Conservation (phyloP, 2,329 filamentous ascomycete genomes). For the Aspergillus proliferans region DNA sequence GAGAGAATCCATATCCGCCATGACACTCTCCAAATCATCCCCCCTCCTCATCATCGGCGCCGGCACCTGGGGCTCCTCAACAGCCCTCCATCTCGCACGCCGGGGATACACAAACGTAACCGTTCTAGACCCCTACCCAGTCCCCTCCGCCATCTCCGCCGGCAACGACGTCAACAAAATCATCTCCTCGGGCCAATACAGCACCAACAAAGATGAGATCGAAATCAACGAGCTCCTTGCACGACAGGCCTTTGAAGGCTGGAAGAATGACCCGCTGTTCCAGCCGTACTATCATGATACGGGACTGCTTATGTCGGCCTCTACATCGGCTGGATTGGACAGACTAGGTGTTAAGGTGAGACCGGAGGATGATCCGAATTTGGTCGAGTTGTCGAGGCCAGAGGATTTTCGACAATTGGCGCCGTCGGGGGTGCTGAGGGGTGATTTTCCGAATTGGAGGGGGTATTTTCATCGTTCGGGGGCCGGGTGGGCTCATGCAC, state of each 20-base stretch:
- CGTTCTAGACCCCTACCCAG: conserved; percentile 42
- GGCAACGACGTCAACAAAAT: conserved; percentile 47
- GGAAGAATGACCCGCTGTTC: conserved; percentile 41
- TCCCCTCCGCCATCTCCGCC: conserved; percentile 44
- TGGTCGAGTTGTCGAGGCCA: conserved; percentile 32
- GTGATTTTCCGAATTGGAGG: conserved; percentile 39
- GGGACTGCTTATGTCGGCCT: conserved; percentile 40
- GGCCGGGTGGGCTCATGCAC: conserved; percentile 49
- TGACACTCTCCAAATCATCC: conserved; percentile 12
- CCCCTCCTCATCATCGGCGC: conserved; percentile 44
- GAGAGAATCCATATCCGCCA: conserved; percentile 1
- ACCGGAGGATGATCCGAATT: conserved; percentile 21
- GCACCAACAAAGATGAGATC: conserved; percentile 27
- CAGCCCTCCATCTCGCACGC: conserved; percentile 41
- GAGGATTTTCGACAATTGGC: conserved; percentile 45
- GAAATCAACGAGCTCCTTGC: conserved; percentile 20
- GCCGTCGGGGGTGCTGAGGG: conserved; percentile 44
- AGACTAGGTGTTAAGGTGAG: conserved; percentile 29
- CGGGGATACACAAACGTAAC: conserved; percentile 44
- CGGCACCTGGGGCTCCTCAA: conserved; percentile 44
- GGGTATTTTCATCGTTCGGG: conserved; percentile 38
- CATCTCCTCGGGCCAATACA: conserved; percentile 24
- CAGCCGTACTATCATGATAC: conserved; percentile 42
- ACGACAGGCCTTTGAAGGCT: conserved; percentile 34
- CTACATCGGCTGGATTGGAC: conserved; percentile 29